Evolutionary conservation across 306 rosid genomes (phyloP).

Genomic region (Dalbergia oliveri): DNA sequence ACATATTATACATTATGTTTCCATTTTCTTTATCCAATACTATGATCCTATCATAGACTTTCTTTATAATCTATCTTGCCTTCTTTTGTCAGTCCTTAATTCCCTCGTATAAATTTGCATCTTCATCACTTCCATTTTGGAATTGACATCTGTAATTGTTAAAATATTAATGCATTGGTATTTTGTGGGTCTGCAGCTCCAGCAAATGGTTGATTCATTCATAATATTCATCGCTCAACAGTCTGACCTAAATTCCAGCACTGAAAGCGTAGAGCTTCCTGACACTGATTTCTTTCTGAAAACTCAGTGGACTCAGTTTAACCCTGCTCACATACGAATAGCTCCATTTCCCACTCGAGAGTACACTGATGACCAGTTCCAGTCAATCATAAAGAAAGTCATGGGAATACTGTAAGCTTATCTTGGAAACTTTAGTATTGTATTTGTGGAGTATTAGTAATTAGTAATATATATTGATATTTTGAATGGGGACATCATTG

Average conservation of each 20-base stretch:
- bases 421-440: constrained; percentile 30
- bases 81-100: constrained; percentile 28
- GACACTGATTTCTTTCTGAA: constrained; percentile 50
- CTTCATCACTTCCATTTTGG: constrained; percentile 19
- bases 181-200: constrained; percentile 75
- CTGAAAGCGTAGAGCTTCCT: constrained; percentile 51
- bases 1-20: too few species aligned
- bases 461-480: constrained; percentile 29
- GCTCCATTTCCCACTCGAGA: constrained; percentile 96
- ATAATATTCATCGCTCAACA: constrained; percentile 86
- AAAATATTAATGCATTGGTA: constrained; percentile 39
- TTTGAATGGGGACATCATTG: constrained; percentile 49
- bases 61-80: constrained; percentile 6
- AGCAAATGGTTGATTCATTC: constrained; percentile 88
- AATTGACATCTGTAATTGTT: constrained; percentile 26
- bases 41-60: too few species aligned
- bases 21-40: too few species aligned
- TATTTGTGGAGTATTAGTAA: constrained; percentile 30
- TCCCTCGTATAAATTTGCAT: constrained; percentile 28
- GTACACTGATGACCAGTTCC: constrained; percentile 97
- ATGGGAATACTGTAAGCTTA: constrained; percentile 90
- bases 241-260: constrained; percentile 48
- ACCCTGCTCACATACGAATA: constrained; percentile 77
- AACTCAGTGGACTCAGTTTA: constrained; percentile 67
- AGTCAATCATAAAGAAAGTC: constrained; percentile 83